Base-by-base conservation (phyloP, 768 basidiomycete species). In the Boletales sp. region DNA sequence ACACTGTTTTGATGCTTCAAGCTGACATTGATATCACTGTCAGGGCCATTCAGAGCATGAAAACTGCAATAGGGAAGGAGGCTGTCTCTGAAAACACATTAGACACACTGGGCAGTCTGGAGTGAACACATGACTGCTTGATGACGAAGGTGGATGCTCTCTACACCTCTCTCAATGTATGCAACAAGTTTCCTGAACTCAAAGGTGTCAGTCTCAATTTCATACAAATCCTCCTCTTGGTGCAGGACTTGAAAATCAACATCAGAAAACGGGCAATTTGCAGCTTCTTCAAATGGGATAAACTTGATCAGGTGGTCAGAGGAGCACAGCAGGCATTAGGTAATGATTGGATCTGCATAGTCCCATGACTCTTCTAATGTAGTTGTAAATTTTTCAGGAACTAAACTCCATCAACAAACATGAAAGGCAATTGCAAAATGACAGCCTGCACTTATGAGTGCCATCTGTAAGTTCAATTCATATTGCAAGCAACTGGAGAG, bases 401-500 rank as follows among this genome's bases (percentile, higher is more conserved):
- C 25, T 72, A 55, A 52, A 18, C 47, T 52, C 2, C 54, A 55
- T 4, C 46, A 55, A 14, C 43, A 32, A 4, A 51, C 50, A 2
- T 5, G 28, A 0, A 48, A 47, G 8, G 46, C 36, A 0, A 49
- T 49, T 4, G 28, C 41, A 2, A 49, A 49, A 15, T 15, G 36
- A 4, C 48, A 49, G 8, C 49, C 53, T 4, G 31, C 49, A 0
- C 15, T 54, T 2, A 50, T 54, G 44, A 34, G 31, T 1, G 32
- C 48, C 5, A 53, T 53, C 2, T 30, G 33, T 0, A 72, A 68
- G 35, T 72, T 57, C 46, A 72, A 72, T 34, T 32, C 12, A 0
- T 63, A 66, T 33, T 70, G 68, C 41, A 53, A 51, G 4, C 53
- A 43, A 0, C 57, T 72, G 1, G 47, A 25, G 14, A 37, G 12